These are phyloP conservation scores for Suhomyces bolitotheri DNA, from an alignment of 1,139 yeast species.

Conservation along the genomic window DNA sequence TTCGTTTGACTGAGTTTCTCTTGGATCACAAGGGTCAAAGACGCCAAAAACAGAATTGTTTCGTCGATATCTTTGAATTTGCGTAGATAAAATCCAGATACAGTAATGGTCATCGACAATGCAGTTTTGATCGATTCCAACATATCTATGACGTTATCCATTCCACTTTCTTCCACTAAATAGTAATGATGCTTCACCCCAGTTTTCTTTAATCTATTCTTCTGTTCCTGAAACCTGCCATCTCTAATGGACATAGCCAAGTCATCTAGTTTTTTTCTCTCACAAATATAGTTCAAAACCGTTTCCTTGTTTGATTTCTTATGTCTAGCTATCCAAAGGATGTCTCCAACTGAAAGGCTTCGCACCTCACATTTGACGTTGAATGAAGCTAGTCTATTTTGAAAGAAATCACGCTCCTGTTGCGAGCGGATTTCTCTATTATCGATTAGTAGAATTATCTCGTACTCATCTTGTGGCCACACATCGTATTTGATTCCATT, in stretches of 20 bases:
- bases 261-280: constrained; percentile 87
- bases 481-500: constrained; percentile 34
- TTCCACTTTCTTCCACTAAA: constrained; percentile 74
- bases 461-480: constrained; percentile 48
- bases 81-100: constrained; percentile 65
- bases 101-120: constrained; percentile 68
- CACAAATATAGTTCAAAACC: constrained; percentile 77
- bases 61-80: constrained; percentile 74
- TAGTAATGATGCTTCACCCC: constrained; percentile 71
- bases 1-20: constrained; percentile 35
- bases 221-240: constrained; percentile 87
- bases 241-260: constrained; percentile 79
- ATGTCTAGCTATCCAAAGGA: constrained; percentile 82
- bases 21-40: constrained; percentile 54
- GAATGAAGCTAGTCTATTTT: constrained; percentile 48
- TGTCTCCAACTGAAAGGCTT: constrained; percentile 80
- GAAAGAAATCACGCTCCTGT: constrained; percentile 64
- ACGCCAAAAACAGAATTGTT: constrained; percentile 63
- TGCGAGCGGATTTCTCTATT: constrained; percentile 73
- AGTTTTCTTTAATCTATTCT: constrained; percentile 66
- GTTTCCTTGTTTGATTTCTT: constrained; percentile 58
- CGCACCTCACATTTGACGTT: constrained; percentile 56
- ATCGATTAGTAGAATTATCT: constrained; percentile 67
- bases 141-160: constrained; percentile 41
- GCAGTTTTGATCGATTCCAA: constrained; percentile 74